Percentiles rank a stretch among this genome's conserved stretches.
Conservation (phyloP, 305 asterid genomes). For the Plantago rigida region DNA sequence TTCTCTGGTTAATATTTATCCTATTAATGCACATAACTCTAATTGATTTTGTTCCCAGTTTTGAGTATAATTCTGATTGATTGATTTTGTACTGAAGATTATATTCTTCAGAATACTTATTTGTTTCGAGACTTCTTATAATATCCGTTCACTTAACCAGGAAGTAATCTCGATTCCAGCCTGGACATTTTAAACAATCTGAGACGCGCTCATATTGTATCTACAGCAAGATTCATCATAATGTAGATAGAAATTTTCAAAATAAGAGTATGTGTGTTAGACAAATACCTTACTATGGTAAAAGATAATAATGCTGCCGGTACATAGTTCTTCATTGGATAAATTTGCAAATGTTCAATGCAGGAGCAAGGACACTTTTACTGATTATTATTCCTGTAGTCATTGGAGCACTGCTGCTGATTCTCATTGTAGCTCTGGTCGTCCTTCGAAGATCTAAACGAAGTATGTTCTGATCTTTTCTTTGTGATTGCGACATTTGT, state of each 20-base stretch:
- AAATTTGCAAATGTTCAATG: neutral
- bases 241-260: neutral
- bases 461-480: conserved; percentile 17
- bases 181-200: too few relatives aligned
- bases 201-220: too few relatives aligned
- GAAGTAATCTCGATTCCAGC: too few relatives aligned
- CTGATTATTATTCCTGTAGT: conserved; percentile 24
- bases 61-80: too few relatives aligned
- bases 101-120: too few relatives aligned
- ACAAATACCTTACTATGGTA: neutral
- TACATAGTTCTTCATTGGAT: too few relatives aligned
- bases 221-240: neutral
- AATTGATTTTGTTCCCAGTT: too few relatives aligned
- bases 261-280: neutral
- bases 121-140: too few relatives aligned
- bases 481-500: neutral
- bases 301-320: neutral
- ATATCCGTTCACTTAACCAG: too few relatives aligned
- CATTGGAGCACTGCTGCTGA: conserved; percentile 15
- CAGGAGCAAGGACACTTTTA: conserved; percentile 20
- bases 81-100: too few relatives aligned
- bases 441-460: conserved; percentile 16
- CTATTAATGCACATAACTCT: too few relatives aligned
- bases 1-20: neutral
- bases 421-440: conserved; percentile 17